phyloP scores from a whole-genome alignment of 83 land plant genomes.

The Picea mariana region DNA sequence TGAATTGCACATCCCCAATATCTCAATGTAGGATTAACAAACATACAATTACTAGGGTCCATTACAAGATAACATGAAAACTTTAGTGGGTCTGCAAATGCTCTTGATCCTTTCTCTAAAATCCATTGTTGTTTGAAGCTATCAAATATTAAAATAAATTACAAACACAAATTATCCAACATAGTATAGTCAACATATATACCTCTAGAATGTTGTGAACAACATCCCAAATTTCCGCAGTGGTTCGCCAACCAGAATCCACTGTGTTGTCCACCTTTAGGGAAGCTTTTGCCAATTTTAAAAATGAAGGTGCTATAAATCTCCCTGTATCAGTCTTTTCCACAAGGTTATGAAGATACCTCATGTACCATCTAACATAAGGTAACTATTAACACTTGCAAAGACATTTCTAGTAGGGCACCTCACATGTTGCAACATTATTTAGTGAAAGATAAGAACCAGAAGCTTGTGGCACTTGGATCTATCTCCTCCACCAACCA shows the following conservation, averaged over 20 bases:
- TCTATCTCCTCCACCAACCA: slow-evolving; percentile 72
- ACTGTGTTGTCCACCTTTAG: slow-evolving; percentile 30
- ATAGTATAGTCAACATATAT: background rate
- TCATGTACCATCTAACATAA: slow-evolving; percentile 79
- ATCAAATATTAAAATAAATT: slow-evolving; percentile 3
- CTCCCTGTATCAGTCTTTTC: slow-evolving; percentile 96
- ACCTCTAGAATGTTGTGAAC: slow-evolving; percentile 69
- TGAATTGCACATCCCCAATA: slow-evolving; percentile 98
- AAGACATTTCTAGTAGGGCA: slow-evolving; percentile 1
- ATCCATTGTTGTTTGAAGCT: slow-evolving; percentile 8
- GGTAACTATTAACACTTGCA: slow-evolving; percentile 10
- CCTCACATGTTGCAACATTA: background rate
- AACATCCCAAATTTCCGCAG: slow-evolving; percentile 75
- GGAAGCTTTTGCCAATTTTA: slow-evolving; percentile 70
- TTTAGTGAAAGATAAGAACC: background rate
- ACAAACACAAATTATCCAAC: slow-evolving; percentile 4
- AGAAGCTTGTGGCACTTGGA: slow-evolving; percentile 49
- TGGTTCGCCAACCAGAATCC: slow-evolving; percentile 40
- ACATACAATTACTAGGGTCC: slow-evolving; percentile 21
- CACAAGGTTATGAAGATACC: slow-evolving; percentile 64
- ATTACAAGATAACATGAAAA: slow-evolving; percentile 80
- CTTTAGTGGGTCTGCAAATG: slow-evolving; percentile 54
- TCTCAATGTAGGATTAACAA: slow-evolving; percentile 27
- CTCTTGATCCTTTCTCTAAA: slow-evolving; percentile 62
- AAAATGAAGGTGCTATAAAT: slow-evolving; percentile 75